Percentiles rank a stretch among this genome's conserved stretches.
phyloP scores from a whole-genome alignment of 805 yeast genomes.

The Candida sonorensis region DNA sequence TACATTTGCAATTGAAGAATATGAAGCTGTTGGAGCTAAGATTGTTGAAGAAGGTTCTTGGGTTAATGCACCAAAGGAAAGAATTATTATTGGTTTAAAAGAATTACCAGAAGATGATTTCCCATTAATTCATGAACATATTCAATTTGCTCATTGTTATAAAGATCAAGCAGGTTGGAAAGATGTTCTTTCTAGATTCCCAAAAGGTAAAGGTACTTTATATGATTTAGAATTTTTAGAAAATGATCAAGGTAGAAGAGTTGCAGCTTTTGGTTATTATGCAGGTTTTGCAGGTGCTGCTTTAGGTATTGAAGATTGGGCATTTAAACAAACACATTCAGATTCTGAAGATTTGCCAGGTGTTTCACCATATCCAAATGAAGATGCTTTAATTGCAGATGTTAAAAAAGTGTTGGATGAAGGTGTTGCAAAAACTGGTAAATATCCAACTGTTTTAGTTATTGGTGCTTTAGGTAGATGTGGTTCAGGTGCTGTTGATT shows the following conservation, averaged over 20 bases:
- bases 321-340: constrained; percentile 72
- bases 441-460: constrained; percentile 71
- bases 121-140: constrained; percentile 93
- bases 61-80: constrained; percentile 83
- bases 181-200: constrained; percentile 82
- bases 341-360: constrained; percentile 69
- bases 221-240: constrained; percentile 94
- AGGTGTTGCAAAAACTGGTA: constrained; percentile 55
- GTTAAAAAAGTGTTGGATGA: constrained; percentile 51
- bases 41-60: constrained; percentile 93
- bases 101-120: constrained; percentile 91
- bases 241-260: constrained; percentile 94
- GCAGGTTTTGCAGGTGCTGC: constrained; percentile 99
- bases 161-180: constrained; percentile 98
- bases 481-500: constrained; percentile 93
- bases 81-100: constrained; percentile 88
- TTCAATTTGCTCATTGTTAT: constrained; percentile 98
- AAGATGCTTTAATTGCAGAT: constrained; percentile 63
- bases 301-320: constrained; percentile 89
- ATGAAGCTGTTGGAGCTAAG: constrained; percentile 70
- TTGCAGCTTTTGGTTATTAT: constrained; percentile 98
- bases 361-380: constrained; percentile 78
- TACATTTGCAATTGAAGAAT: constrained; percentile 70
- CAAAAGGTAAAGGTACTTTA: constrained; percentile 82
- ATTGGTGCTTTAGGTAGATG: constrained; percentile 99